Evolutionary conservation across 108 stramenopile species (phyloP), one percentile per base, ranked within the genome.

Genomic region (Pseudonitzschia multistriata): DNA sequence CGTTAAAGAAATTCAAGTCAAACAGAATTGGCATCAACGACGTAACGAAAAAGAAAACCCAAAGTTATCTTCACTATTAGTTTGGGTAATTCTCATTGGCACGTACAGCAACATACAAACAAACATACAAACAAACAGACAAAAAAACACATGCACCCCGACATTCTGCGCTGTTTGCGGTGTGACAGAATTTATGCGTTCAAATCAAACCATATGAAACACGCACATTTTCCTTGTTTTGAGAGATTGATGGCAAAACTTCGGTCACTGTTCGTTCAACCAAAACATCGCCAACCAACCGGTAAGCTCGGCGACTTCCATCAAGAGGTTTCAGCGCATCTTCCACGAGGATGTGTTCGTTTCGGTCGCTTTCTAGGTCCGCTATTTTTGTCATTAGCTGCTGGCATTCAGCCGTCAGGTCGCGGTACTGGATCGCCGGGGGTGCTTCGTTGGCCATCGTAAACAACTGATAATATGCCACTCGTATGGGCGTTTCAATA

Each of bases 191-290:
- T n/a, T n/a, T n/a, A n/a, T n/a, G n/a, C n/a, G n/a, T n/a, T n/a
- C n/a, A n/a, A n/a, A n/a, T n/a, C n/a, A n/a, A n/a, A n/a, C n/a
- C n/a, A n/a, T n/a, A n/a, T n/a, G n/a, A n/a, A n/a, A n/a, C n/a
- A 60, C 90, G 82, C 73, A 89, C 90, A 79, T 93, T 93, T 52
- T 76, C 81, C 66, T 78, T 77, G 70, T 95, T 93, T 27, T 75
- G 74, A 49, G 69, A 81, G n/a, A 98, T 93, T 15, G 91, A 89
- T 35, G 97, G 97, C 31, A 98, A 77, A 17, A 96, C 96, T 72
- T 98, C 97, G 66, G 84, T 70, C 5, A 98, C 97, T 17, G 95
- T 96, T 36, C 96, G 91, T 72, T 98, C 96, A 62, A 98, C 95
- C 48, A 98, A 71, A 29, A 98, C 96, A 21, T 96, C 93, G 28